A percentile compares a stretch with the other conserved stretches of the same genome.
phyloP scores from a whole-genome alignment of 257 asterid species.

The Gentiana straminea region DNA sequence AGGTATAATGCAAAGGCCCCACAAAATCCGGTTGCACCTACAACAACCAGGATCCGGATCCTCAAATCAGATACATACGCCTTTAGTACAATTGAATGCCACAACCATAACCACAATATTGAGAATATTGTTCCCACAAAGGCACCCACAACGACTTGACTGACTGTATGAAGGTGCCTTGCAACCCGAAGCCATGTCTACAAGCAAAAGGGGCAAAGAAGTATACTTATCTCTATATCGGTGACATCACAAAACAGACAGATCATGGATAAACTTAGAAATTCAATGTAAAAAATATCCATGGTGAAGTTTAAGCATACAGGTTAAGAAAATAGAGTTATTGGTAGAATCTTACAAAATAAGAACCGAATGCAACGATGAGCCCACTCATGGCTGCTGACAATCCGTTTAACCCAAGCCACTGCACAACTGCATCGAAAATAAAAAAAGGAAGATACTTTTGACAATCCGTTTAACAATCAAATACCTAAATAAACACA shows the following conservation, averaged over 20 bases:
- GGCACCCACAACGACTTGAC: constrained; percentile 72
- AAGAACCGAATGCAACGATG: constrained; percentile 38
- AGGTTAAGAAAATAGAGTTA: background rate
- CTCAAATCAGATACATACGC: constrained; percentile 27
- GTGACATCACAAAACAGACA: background rate
- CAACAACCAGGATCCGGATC: constrained; percentile 32
- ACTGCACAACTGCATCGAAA: background rate
- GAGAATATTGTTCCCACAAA: constrained; percentile 39
- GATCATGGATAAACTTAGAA: too few relatives aligned
- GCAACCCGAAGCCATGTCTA: constrained; percentile 86
- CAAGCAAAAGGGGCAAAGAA: constrained; percentile 1
- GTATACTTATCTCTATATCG: background rate
- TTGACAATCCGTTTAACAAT: too few relatives aligned
- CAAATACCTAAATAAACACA: too few relatives aligned
- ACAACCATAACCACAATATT: constrained; percentile 52
- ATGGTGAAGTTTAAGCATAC: background rate
- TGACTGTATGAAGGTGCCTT: constrained; percentile 50
- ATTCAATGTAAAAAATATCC: too few relatives aligned
- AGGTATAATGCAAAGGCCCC: constrained; percentile 23
- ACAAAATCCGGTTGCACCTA: constrained; percentile 24
- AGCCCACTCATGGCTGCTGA: constrained; percentile 31
- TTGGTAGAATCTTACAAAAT: constrained; percentile 6
- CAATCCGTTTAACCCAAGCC: constrained; percentile 40
- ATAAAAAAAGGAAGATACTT: too few relatives aligned
- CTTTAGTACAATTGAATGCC: constrained; percentile 39